Percentiles rank a stretch among this genome's conserved stretches.
These are phyloP conservation scores for Tinospora cordifolia DNA, from an alignment of 164 flowering plant species.

Conservation along the genomic window DNA sequence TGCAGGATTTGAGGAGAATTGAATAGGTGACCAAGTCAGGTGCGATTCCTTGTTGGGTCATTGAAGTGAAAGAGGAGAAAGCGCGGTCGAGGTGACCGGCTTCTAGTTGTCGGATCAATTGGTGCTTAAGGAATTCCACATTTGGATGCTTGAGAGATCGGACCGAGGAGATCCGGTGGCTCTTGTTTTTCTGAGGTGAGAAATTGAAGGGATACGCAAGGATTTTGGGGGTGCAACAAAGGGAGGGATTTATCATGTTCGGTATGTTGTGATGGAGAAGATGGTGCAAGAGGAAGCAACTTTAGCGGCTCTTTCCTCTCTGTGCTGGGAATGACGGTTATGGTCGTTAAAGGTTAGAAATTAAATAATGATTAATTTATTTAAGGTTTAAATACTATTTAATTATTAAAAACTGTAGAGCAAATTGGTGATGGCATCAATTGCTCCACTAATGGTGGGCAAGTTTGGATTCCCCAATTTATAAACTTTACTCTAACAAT, in stretches of 20 bases:
- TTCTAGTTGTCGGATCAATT: slow-evolving; percentile 37
- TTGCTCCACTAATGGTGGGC: too few species aligned
- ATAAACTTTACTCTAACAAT: too few species aligned
- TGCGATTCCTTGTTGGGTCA: slow-evolving; percentile 30
- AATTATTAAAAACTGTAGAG: too few species aligned
- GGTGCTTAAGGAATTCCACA: slow-evolving; percentile 32
- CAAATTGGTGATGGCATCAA: too few species aligned
- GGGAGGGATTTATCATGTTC: slow-evolving; percentile 17
- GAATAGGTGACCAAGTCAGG: slow-evolving; percentile 54
- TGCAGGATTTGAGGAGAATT: slow-evolving; percentile 67
- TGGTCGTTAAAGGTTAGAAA: too few species aligned
- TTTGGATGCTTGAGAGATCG: slow-evolving; percentile 19
- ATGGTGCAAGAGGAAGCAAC: too few species aligned
- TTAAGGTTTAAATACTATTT: too few species aligned
- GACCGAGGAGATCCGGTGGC: slow-evolving; percentile 13
- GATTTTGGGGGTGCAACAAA: slow-evolving; percentile 18
- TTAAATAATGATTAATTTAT: too few species aligned
- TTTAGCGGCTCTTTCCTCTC: too few species aligned
- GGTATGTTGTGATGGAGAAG: too few species aligned
- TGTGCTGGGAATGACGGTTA: too few species aligned
- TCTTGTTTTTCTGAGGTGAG: slow-evolving; percentile 18
- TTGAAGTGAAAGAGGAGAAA: slow-evolving; percentile 46
- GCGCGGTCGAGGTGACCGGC: slow-evolving; percentile 42
- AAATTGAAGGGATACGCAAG: slow-evolving; percentile 10
- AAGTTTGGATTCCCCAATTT: too few species aligned